Evolutionary conservation across 805 yeast species (phyloP), one percentile per base, ranked within the genome.

Genomic region (Zygoascus ofunaensis): DNA sequence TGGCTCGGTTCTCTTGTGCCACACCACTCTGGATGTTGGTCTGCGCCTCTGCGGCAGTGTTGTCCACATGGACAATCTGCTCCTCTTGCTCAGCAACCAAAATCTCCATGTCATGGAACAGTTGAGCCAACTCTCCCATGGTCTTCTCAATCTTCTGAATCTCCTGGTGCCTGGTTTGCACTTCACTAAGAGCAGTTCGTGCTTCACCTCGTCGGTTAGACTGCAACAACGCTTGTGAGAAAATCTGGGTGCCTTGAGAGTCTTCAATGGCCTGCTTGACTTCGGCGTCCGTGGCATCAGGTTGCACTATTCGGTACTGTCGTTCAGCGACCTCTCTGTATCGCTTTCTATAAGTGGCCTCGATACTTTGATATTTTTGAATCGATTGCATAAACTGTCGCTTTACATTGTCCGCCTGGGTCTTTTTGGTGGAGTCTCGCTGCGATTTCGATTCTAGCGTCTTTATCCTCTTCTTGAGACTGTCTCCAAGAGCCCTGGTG

Each of bases 31-130:
- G 95, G 56, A 92, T 80, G 62, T 92, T 94, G 49, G 77, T 79
- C 65, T 87, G 95, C 22, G 96, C 97, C 45, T 71, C 74, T 48
- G 70, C 78, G 49, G 89, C 84, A 57, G 85, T 82, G 54, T 84
- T 79, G 61, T 87, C 87, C 52, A 87, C 79, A 59, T 79, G 83
- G 60, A 81, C 84, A 54, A 92, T 80, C 49, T 82, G 79, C 55
- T 78, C 87, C 65, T 89, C 95, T 70, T 92, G 97, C 68, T 89
- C 95, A 55, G 90, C 87, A 39, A 90, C 97, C 67, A 92, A 72
- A 60, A 85, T 85, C 68, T 92, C 97, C 92, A 92, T 86, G 62
- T 92, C 97, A 59, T 82, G 83, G 72, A 92, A 87, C 62, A 92
- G 76, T 70, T 86, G 95, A 35, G 94, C 85, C 66, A 92, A 77